Conservation (phyloP, 495 filamentous ascomycete genomes). For the Usnea hakonensis region DNA sequence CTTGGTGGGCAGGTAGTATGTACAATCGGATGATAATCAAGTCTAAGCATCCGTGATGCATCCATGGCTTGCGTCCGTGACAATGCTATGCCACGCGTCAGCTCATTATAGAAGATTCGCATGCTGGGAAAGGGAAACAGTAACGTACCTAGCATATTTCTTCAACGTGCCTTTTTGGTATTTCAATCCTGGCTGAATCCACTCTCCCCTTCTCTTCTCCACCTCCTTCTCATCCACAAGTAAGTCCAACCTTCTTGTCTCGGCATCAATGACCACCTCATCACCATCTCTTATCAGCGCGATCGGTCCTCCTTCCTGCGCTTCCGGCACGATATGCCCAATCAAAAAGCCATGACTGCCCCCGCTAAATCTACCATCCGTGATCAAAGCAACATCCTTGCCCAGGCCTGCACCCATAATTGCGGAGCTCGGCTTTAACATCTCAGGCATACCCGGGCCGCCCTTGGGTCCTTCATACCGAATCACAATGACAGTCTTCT, state of each 20-base stretch:
- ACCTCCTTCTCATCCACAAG: slow-evolving; percentile 55
- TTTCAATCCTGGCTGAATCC: slow-evolving; percentile 56
- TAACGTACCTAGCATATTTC: slow-evolving; percentile 57
- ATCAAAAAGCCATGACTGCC: slow-evolving; percentile 55
- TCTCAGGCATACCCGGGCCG: slow-evolving; percentile 64
- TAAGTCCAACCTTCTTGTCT: slow-evolving; percentile 46
- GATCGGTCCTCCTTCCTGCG: slow-evolving; percentile 52
- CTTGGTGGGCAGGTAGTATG: neutral
- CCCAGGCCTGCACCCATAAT: slow-evolving; percentile 85
- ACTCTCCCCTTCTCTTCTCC: slow-evolving; percentile 52
- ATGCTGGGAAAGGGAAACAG: neutral
- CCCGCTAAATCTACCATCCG: slow-evolving; percentile 47
- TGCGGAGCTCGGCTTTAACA: slow-evolving; percentile 73
- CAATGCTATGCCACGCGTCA: slow-evolving; percentile 29
- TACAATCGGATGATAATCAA: slow-evolving; percentile 5
- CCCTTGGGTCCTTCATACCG: slow-evolving; percentile 64
- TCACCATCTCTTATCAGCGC: slow-evolving; percentile 48
- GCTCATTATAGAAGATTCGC: neutral
- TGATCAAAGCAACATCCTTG: slow-evolving; percentile 72
- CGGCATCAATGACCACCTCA: slow-evolving; percentile 48
- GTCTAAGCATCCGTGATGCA: slow-evolving; percentile 63
- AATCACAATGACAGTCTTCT: slow-evolving; percentile 96
- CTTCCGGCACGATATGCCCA: slow-evolving; percentile 52
- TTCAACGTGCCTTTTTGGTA: slow-evolving; percentile 66
- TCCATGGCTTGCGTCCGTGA: slow-evolving; percentile 69